A percentile compares a stretch with the other conserved stretches of the same genome.
These are phyloP conservation scores for Phaseolus lunatus DNA, from an alignment of 306 rosid genomes.

Conservation along the genomic window DNA sequence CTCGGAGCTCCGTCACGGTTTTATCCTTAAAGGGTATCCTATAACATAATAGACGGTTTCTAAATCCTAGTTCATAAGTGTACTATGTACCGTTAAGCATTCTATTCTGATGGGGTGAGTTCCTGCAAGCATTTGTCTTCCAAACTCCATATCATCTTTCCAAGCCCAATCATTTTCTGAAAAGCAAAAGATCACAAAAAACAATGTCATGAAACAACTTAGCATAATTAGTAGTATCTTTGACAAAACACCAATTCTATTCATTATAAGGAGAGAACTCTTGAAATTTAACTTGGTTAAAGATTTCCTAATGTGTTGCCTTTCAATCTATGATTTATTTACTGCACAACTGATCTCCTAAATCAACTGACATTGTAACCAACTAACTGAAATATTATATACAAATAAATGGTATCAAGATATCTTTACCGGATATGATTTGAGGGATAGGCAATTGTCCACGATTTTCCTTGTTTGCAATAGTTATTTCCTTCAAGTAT, in stretches of 20 bases:
- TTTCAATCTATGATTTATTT: neutral
- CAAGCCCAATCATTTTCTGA: slow-evolving; percentile 67
- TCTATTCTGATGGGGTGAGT: slow-evolving; percentile 68
- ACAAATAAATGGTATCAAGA: slow-evolving; percentile 13
- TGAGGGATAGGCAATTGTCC: slow-evolving; percentile 58
- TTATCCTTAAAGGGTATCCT: too few relatives aligned
- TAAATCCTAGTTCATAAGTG: slow-evolving; percentile 1
- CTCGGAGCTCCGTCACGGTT: too few relatives aligned
- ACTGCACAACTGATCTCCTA: neutral
- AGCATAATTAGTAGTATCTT: neutral
- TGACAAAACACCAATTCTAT: neutral
- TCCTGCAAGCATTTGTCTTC: slow-evolving; percentile 86
- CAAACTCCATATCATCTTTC: slow-evolving; percentile 79
- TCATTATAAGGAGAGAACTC: neutral
- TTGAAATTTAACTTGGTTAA: neutral
- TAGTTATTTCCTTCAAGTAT: slow-evolving; percentile 49
- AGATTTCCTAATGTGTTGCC: neutral
- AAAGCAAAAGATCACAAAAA: slow-evolving; percentile 5
- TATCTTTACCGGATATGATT: slow-evolving; percentile 56
- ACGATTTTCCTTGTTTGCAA: slow-evolving; percentile 45
- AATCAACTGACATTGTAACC: neutral
- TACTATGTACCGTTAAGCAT: slow-evolving; percentile 55
- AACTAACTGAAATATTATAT: neutral
- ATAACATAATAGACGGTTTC: slow-evolving; percentile 10
- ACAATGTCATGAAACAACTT: neutral